phyloP scores from a whole-genome alignment of 805 yeast genomes.

The Ascoidea asiatica region DNA sequence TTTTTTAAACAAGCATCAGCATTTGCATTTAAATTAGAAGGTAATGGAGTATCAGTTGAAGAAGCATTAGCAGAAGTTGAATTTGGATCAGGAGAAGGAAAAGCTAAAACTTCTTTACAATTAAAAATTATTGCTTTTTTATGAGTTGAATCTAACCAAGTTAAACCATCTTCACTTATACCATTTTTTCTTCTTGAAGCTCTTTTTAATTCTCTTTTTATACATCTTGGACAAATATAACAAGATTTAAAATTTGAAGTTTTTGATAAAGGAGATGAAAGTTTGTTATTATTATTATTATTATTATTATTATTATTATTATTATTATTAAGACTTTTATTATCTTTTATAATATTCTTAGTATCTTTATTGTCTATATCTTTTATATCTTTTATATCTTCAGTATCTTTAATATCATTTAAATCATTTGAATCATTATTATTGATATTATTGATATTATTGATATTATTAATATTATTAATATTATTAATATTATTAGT shows the following conservation, averaged over 20 bases:
- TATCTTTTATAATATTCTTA: no score
- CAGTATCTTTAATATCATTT: not conserved
- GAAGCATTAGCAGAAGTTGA: not conserved
- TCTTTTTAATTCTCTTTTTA: conserved; percentile 85
- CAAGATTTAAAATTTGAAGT: conserved; percentile 27
- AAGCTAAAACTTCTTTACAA: conserved; percentile 73
- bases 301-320: not conserved
- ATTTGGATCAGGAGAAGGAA: conserved; percentile 35
- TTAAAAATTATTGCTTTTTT: conserved; percentile 84
- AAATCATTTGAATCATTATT: conserved; percentile 9
- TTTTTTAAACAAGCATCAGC: no score
- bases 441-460: conserved; percentile 6
- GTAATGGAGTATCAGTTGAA: not conserved
- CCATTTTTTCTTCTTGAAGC: conserved; percentile 86
- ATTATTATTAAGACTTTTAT: no score
- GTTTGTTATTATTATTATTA: not conserved
- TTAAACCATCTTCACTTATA: conserved; percentile 56
- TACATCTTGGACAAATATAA: conserved; percentile 76
- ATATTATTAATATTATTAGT: conserved; percentile 6
- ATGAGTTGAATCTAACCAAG: conserved; percentile 63
- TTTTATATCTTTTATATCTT: not conserved
- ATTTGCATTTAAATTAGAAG: no score
- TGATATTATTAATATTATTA: not conserved
- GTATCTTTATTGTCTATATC: no score
- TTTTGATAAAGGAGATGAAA: conserved; percentile 1